A percentile compares a stretch with the other conserved stretches of the same genome.
phyloP scores from a whole-genome alignment of 768 basidiomycete genomes.

The Boletales sp. region DNA sequence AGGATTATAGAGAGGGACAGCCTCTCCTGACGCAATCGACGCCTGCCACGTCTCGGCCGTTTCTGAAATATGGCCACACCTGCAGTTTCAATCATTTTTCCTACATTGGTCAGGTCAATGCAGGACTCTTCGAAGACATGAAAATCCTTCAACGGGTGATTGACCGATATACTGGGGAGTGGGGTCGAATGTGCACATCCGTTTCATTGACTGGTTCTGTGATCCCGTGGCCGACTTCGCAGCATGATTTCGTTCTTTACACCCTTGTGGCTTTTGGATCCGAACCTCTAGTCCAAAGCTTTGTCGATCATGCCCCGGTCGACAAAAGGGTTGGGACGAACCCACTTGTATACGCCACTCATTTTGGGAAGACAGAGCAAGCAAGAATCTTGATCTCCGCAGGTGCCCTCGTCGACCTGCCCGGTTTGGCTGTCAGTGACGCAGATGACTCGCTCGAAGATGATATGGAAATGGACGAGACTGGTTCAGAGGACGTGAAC shows the following conservation, averaged over 20 bases:
- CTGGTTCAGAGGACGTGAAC: background rate
- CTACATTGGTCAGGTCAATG: background rate
- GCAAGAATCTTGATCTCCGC: background rate
- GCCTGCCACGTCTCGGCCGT: background rate
- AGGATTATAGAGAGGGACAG: background rate
- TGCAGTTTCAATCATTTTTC: background rate
- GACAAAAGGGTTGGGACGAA: background rate
- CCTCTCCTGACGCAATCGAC: background rate
- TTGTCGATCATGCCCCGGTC: background rate
- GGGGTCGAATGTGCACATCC: background rate
- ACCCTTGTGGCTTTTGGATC: conserved; percentile 5
- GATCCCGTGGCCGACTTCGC: conserved; percentile 1
- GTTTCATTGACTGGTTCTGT: background rate
- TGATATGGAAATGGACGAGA: background rate
- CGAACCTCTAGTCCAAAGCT: background rate
- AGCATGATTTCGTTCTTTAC: conserved; percentile 3
- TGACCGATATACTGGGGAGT: background rate
- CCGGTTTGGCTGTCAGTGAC: background rate
- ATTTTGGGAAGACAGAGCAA: background rate
- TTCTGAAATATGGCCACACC: conserved; percentile 10
- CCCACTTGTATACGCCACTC: conserved; percentile 5
- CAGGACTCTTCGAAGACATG: conserved; percentile 1
- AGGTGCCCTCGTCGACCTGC: background rate
- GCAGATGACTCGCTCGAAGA: background rate
- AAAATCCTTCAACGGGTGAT: background rate